Evolutionary conservation across 2,329 filamentous ascomycete genomes (phyloP).

Genomic region (Colletotrichum graminicola): DNA sequence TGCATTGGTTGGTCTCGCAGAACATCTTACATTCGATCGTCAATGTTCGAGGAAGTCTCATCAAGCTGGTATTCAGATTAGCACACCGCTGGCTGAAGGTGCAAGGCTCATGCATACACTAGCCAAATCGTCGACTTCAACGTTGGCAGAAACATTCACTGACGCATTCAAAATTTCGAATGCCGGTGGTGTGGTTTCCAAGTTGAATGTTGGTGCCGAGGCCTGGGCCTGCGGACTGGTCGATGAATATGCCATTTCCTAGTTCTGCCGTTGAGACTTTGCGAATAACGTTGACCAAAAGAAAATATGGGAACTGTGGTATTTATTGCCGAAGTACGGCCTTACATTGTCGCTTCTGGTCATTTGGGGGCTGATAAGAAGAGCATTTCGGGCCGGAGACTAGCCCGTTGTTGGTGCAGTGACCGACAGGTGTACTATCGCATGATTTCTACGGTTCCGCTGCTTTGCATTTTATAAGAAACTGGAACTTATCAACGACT

Average conservation of each 20-base stretch:
- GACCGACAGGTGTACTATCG: neutral
- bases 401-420: neutral
- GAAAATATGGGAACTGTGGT: neutral
- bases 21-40: slow-evolving; percentile 52
- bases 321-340: neutral
- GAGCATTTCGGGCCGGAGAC: neutral
- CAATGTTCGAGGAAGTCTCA: neutral
- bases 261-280: no score
- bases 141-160: neutral
- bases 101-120: neutral
- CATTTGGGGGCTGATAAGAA: neutral
- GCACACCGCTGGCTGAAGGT: neutral
- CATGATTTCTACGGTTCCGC: neutral
- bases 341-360: neutral
- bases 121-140: neutral
- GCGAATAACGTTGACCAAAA: neutral
- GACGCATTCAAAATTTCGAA: no score
- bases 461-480: neutral
- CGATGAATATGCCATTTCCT: neutral
- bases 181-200: neutral
- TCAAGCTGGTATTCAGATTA: neutral
- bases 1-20: slow-evolving; percentile 65
- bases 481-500: neutral
- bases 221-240: neutral
- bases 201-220: neutral